phyloP scores from a whole-genome alignment of 495 filamentous ascomycete genomes.

The Neurospora africana region DNA sequence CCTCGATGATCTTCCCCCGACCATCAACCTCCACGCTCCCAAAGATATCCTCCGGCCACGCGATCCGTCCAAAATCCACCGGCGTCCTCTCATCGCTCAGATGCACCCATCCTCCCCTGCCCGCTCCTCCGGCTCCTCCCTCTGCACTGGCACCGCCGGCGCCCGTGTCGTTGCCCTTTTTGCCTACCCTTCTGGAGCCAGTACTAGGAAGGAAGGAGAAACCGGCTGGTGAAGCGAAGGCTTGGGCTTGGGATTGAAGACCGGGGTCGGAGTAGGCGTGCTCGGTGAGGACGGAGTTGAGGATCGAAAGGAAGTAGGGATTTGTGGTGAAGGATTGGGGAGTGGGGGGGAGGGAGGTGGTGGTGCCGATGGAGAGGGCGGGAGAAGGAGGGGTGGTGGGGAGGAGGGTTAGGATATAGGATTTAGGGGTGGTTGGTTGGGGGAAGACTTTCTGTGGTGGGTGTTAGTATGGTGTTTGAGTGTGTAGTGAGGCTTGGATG shows the following conservation, averaged over 20 bases:
- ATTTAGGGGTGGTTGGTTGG: conserved; percentile 22
- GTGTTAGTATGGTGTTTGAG: not conserved
- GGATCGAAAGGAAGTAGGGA: conserved; percentile 57
- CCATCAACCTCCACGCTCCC: conserved; percentile 82
- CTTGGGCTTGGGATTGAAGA: conserved; percentile 63
- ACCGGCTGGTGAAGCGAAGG: conserved; percentile 69
- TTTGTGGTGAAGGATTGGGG: conserved; percentile 70
- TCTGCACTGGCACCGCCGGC: conserved; percentile 70
- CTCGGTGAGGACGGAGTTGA: conserved; percentile 60
- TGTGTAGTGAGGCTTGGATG: not conserved
- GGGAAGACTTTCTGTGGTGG: conserved; percentile 61
- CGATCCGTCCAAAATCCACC: conserved; percentile 84
- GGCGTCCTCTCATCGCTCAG: conserved; percentile 72
- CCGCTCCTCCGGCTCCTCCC: conserved; percentile 73
- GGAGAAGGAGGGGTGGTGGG: conserved; percentile 59
- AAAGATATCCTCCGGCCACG: conserved; percentile 88
- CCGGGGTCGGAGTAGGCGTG: conserved; percentile 63
- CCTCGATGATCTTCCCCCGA: conserved; percentile 51
- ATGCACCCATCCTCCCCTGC: conserved; percentile 81
- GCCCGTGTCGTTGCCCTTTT: conserved; percentile 29
- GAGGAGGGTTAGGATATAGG: conserved; percentile 62
- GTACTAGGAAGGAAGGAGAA: conserved; percentile 30
- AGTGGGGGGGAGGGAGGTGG: conserved; percentile 62
- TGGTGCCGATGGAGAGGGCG: conserved; percentile 64
- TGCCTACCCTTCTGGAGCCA: not conserved